Base-by-base conservation (phyloP, 352 stramenopile genomes). In the Pythium sukuiense region DNA sequence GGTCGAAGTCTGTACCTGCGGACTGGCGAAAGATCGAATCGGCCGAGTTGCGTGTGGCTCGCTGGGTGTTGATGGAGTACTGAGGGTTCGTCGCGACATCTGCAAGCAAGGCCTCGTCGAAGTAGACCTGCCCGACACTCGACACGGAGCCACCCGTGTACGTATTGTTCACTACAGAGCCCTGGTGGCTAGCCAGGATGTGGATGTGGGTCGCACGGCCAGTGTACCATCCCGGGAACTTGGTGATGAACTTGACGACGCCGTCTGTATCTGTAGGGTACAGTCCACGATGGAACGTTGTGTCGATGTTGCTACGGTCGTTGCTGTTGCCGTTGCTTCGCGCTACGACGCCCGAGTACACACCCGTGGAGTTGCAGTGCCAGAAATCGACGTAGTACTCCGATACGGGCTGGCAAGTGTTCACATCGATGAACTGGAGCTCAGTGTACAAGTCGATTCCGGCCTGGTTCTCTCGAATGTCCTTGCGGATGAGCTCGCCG, bases 21-120 rank as follows among this genome's bases (percentile, higher is more conserved):
- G 67, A 61, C 49, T 79, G 58, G 18, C 55, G 53, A 6, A 79
- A 48, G 48, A 74, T 73, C n/a, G 8, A 27, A 55, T 79, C 69
- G n/a, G 65, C 58, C 0, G 59, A 54, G 49, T 74, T 79, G 2
- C 41, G 62, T 18, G 69, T 79, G 45, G 74, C 0, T 26, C 63
- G 48, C 56, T 73, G 63, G 26, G 52, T 70, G 69, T 76, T 79
- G 56, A 64, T 67, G 24, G 37, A 53, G 52, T 67, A 67, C 18
- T 48, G 8, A 2, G 18, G 37, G 14, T 29, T 60, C 13, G 5
- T 30, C 7, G 49, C 60, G 33, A 67, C 52, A 3, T 49, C 32
- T 4, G 49, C n/a, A 26, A 67, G 33, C 37, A 67, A 41, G n/a
- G 59, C 53, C 16, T 60, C 32, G 50, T 67, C 60, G 26, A 67